These are phyloP conservation scores for Didymella keratinophila DNA, from an alignment of 2,329 filamentous ascomycete species.

Conservation along the genomic window DNA sequence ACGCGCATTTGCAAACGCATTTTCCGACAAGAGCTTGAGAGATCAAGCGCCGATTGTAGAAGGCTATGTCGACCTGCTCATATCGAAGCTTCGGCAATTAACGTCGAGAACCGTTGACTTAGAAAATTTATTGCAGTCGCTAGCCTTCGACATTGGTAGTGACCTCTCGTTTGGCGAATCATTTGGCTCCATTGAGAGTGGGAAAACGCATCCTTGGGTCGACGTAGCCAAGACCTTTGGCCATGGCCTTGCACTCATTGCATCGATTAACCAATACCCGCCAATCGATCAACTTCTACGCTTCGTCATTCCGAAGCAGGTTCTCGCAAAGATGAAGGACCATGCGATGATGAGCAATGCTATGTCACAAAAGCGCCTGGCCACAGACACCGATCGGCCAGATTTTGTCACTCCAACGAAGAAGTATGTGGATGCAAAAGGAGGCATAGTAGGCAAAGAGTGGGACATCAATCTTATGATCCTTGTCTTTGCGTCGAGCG, in stretches of 20 bases:
- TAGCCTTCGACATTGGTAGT: constrained; percentile 45
- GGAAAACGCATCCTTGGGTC: constrained; percentile 52
- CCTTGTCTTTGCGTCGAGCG: constrained; percentile 54
- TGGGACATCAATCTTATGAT: constrained; percentile 51
- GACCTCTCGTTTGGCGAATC: constrained; percentile 63
- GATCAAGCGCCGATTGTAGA: constrained; percentile 39
- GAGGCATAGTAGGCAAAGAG: constrained; percentile 36
- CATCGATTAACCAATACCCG: constrained; percentile 35
- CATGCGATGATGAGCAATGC: constrained; percentile 36
- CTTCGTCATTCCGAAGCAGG: constrained; percentile 35
- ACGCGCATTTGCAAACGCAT: constrained; percentile 38
- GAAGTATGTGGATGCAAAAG: constrained; percentile 33
- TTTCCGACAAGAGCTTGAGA: constrained; percentile 39
- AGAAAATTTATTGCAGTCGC: constrained; percentile 26
- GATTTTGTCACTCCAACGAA: constrained; percentile 42
- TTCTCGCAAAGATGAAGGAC: constrained; percentile 32
- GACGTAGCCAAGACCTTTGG: constrained; percentile 37
- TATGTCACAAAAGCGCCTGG: constrained; percentile 35
- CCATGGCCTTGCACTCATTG: constrained; percentile 42
- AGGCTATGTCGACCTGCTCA: constrained; percentile 34
- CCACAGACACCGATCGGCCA: constrained; percentile 28
- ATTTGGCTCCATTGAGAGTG: constrained; percentile 50
- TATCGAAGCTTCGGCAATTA: constrained; percentile 22
- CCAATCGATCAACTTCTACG: constrained; percentile 35
- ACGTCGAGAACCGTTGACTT: constrained; percentile 26